A percentile compares a stretch with the other conserved stretches of the same genome.
These are phyloP conservation scores for Sicyos baderoa DNA, from an alignment of 306 rosid species.

Conservation along the genomic window DNA sequence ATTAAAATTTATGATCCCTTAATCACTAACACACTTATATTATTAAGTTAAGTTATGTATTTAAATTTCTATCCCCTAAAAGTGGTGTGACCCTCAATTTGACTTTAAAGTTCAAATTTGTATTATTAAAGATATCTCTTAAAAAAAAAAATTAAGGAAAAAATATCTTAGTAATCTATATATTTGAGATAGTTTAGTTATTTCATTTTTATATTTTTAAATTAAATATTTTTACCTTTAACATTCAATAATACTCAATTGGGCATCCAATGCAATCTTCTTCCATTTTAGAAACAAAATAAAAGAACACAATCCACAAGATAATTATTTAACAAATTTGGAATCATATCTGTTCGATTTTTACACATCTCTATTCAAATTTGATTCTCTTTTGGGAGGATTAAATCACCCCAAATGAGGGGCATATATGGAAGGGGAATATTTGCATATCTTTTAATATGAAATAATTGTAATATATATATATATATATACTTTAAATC, in stretches of 20 bases:
- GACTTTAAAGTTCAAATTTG: too few species aligned
- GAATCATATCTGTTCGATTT: background rate
- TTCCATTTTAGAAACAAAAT: background rate
- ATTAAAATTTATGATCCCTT: too few species aligned
- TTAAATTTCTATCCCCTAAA: too few species aligned
- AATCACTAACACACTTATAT: too few species aligned
- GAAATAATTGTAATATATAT: background rate
- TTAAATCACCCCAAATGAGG: background rate
- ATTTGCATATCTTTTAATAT: background rate
- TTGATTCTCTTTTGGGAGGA: background rate
- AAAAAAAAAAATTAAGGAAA: too few species aligned
- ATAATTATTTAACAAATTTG: conserved; percentile 2
- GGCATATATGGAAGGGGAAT: background rate
- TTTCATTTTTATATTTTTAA: too few species aligned
- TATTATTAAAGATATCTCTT: too few species aligned
- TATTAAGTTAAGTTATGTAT: too few species aligned
- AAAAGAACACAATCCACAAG: background rate
- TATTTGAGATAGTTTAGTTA: too few species aligned
- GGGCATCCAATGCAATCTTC: background rate
- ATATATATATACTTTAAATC: background rate
- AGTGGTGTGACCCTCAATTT: too few species aligned
- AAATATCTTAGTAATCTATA: too few species aligned
- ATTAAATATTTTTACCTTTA: too few species aligned
- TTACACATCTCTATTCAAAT: background rate
- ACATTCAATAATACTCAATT: background rate